phyloP scores from a whole-genome alignment of 129 eudicot species.

The carrot (Daucus carota) region DH1_v3.0 NC_030382.2:12549501-12550000 shows the following conservation, averaged over 20 bases:
- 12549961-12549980: no score
- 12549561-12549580: not conserved
- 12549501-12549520: not conserved
- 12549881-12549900: no score
- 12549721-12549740: not conserved
- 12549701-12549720: no score
- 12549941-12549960: no score
- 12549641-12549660: not conserved
- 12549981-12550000: no score
- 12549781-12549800: not conserved
- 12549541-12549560: not conserved
- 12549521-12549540: not conserved
- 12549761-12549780: not conserved
- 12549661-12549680: not conserved
- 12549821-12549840: no score
- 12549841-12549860: no score
- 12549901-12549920: no score
- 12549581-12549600: not conserved
- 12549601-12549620: not conserved
- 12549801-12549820: no score
- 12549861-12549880: no score
- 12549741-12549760: no score
- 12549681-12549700: not conserved
- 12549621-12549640: not conserved
- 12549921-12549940: no score